These are phyloP conservation scores for Alternaria sp. DNA, from an alignment of 2,329 filamentous ascomycete species.

Conservation along the genomic window DNA sequence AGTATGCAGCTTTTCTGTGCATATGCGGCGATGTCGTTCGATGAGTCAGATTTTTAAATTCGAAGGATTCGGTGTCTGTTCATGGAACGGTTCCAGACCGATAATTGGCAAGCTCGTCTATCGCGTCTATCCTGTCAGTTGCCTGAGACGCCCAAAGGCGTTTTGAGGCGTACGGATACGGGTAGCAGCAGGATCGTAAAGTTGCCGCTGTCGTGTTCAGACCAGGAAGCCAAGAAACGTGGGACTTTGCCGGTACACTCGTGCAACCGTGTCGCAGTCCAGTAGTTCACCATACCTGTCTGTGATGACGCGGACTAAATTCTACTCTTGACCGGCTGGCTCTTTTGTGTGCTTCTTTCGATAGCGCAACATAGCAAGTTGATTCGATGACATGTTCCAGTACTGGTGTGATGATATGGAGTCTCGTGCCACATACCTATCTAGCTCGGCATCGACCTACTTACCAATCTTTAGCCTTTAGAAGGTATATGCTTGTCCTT, in stretches of 20 bases:
- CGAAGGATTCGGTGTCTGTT: neutral
- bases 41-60: neutral
- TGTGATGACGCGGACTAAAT: slow-evolving; percentile 9
- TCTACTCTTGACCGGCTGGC: slow-evolving; percentile 1
- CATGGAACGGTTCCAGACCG: neutral
- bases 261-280: slow-evolving; percentile 16
- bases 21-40: neutral
- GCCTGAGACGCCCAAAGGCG: neutral
- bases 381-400: neutral
- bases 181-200: slow-evolving; percentile 18
- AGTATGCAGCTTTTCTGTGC: neutral
- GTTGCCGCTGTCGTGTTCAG: slow-evolving; percentile 9
- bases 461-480: neutral
- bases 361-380: slow-evolving; percentile 13
- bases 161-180: slow-evolving; percentile 9
- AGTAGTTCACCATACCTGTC: neutral
- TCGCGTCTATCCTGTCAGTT: slow-evolving; percentile 13
- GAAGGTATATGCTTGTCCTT: neutral
- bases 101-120: slow-evolving; percentile 10
- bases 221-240: slow-evolving; percentile 21
- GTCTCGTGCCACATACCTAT: slow-evolving; percentile 8
- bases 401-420: neutral
- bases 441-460: neutral
- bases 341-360: neutral
- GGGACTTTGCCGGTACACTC: slow-evolving; percentile 15